Percentiles rank a stretch among this genome's conserved stretches.
phyloP scores from a whole-genome alignment of 345 rosid genomes.

The Populus ilicifolia region DNA sequence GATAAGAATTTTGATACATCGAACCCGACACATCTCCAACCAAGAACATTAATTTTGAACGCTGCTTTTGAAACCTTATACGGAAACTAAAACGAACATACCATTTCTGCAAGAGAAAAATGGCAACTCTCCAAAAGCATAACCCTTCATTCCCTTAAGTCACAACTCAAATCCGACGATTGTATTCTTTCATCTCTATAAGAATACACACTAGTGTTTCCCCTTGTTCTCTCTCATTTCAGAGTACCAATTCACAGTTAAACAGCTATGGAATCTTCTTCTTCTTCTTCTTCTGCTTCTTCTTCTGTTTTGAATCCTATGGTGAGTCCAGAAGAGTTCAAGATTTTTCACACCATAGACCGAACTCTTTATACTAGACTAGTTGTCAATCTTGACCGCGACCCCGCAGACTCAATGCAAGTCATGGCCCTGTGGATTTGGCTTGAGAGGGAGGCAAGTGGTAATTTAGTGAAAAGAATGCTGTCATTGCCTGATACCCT shows the following conservation, averaged over 20 bases:
- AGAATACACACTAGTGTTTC: background rate
- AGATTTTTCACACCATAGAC: constrained; percentile 52
- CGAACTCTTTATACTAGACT: constrained; percentile 46
- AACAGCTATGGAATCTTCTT: background rate
- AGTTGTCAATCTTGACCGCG: constrained; percentile 37
- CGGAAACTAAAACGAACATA: constrained; percentile 4
- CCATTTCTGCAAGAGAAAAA: constrained; percentile 18
- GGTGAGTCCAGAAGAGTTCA: constrained; percentile 40
- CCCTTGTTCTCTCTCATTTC: background rate
- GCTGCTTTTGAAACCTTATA: constrained; percentile 1
- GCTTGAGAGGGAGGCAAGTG: constrained; percentile 39
- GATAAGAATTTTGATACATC: background rate
- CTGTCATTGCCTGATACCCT: constrained; percentile 28
- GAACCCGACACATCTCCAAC: background rate
- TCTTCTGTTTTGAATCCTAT: background rate
- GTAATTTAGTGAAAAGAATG: constrained; percentile 26
- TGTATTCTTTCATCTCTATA: background rate
- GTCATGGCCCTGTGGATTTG: constrained; percentile 57
- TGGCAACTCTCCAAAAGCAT: constrained; percentile 13
- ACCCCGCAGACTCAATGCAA: constrained; percentile 43
- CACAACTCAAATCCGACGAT: background rate
- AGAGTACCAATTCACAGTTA: background rate
- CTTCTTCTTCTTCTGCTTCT: constrained; percentile 5
- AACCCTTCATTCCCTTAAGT: background rate
- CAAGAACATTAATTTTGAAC: background rate